Evolutionary conservation across 306 rosid species (phyloP).

Genomic region (Rosa lucieae): DNA sequence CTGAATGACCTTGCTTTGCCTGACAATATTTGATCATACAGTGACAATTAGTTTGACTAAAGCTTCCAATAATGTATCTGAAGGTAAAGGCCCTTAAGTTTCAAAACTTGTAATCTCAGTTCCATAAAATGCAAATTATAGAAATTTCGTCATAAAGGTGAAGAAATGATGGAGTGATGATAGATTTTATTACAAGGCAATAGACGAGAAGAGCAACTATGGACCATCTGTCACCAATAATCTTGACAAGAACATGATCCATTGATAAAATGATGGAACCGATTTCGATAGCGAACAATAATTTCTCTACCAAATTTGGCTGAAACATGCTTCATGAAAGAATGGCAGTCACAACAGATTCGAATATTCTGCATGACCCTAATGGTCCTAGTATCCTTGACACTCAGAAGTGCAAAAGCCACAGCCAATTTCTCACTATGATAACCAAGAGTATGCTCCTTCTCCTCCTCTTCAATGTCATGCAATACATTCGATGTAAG

Average conservation of each 20-base stretch:
- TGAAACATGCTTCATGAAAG: conserved; percentile 20
- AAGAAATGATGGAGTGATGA: not conserved
- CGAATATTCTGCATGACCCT: conserved; percentile 20
- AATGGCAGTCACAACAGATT: conserved; percentile 22
- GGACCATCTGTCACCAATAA: conserved; percentile 16
- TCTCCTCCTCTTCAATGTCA: conserved; percentile 22
- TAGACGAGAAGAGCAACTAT: not conserved
- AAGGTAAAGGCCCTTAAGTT: not conserved
- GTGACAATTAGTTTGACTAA: not conserved
- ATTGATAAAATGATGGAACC: conserved; percentile 9
- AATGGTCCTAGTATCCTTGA: not conserved
- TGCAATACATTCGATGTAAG: conserved; percentile 3
- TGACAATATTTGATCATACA: not conserved
- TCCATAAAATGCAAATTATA: not conserved
- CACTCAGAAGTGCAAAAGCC: conserved; percentile 17
- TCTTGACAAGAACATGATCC: conserved; percentile 18
- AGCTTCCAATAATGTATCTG: not conserved
- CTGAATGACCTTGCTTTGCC: not conserved
- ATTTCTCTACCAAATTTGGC: conserved; percentile 12
- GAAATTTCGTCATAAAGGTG: not conserved
- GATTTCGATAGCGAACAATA: conserved; percentile 12
- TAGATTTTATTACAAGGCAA: not conserved
- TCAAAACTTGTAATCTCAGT: not conserved
- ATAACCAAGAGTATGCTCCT: conserved; percentile 14
- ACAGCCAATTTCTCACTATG: conserved; percentile 26